phyloP scores from a whole-genome alignment of 495 filamentous ascomycete genomes.

The Aspergillus hancockii region DNA sequence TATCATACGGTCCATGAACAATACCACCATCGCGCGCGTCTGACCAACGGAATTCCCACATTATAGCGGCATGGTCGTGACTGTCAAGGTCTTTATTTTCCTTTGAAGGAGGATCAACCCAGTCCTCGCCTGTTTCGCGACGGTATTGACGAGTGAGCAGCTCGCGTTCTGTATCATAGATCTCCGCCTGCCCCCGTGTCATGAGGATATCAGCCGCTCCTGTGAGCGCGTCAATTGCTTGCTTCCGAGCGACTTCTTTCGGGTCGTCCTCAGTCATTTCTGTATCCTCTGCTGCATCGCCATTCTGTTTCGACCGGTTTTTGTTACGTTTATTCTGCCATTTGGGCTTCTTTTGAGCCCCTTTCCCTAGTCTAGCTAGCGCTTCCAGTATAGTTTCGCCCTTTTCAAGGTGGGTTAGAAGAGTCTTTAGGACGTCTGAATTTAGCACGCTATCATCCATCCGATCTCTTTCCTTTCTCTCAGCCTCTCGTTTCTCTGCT shows the following conservation, averaged over 20 bases:
- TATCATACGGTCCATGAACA: slow-evolving; percentile 85
- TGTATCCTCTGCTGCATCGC: slow-evolving; percentile 44
- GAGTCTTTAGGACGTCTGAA: slow-evolving; percentile 66
- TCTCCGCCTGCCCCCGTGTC: slow-evolving; percentile 74
- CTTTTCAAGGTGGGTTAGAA: slow-evolving; percentile 73
- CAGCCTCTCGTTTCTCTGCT: slow-evolving; percentile 80
- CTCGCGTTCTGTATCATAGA: slow-evolving; percentile 91
- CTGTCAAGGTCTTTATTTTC: slow-evolving; percentile 19
- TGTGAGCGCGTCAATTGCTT: slow-evolving; percentile 79
- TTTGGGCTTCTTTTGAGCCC: slow-evolving; percentile 59
- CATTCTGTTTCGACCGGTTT: slow-evolving; percentile 60
- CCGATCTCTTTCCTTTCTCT: slow-evolving; percentile 64
- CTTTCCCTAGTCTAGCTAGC: slow-evolving; percentile 74
- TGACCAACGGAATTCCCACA: slow-evolving; percentile 93
- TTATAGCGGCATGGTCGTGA: slow-evolving; percentile 38
- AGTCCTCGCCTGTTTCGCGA: slow-evolving; percentile 86
- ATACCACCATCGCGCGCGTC: slow-evolving; percentile 81
- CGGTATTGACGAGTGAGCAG: slow-evolving; percentile 77
- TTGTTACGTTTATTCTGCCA: slow-evolving; percentile 62
- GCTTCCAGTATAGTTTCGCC: slow-evolving; percentile 91
- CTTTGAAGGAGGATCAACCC: slow-evolving; percentile 63
- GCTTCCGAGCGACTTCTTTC: slow-evolving; percentile 65
- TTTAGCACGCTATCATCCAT: slow-evolving; percentile 74
- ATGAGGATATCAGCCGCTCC: slow-evolving; percentile 85
- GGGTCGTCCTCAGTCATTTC: slow-evolving; percentile 81